A percentile compares a stretch with the other conserved stretches of the same genome.
phyloP scores from a whole-genome alignment of 805 yeast genomes.

The Pichia cabralensis region DNA sequence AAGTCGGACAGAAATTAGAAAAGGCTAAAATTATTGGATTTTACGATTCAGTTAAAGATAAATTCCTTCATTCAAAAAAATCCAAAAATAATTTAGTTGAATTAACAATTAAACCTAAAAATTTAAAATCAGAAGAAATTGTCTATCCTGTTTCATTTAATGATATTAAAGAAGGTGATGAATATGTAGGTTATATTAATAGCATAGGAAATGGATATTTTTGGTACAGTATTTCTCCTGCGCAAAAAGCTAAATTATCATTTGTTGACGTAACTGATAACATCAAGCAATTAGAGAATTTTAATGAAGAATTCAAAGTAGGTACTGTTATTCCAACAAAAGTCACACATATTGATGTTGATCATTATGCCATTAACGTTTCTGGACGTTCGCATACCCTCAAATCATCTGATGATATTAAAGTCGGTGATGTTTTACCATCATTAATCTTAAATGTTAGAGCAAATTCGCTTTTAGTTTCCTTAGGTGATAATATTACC shows the following conservation, averaged over 20 bases:
- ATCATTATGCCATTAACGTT: constrained; percentile 29
- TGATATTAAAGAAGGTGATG: constrained; percentile 39
- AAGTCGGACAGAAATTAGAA: constrained; percentile 44
- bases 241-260: constrained; percentile 55
- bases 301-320: constrained; percentile 53
- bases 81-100: constrained; percentile 53
- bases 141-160: constrained; percentile 25
- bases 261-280: constrained; percentile 54
- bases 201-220: constrained; percentile 48
- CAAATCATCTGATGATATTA: constrained; percentile 36
- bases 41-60: constrained; percentile 62
- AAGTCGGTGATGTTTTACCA: constrained; percentile 46
- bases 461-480: constrained; percentile 55
- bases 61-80: constrained; percentile 49
- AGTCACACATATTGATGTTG: constrained; percentile 44
- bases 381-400: constrained; percentile 38
- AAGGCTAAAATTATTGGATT: constrained; percentile 64
- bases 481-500: constrained; percentile 50
- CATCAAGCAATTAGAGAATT: constrained; percentile 33
- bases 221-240: constrained; percentile 65
- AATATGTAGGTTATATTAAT: constrained; percentile 53
- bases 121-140: constrained; percentile 30
- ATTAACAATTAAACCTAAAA: constrained; percentile 30
- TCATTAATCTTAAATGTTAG: constrained; percentile 52
- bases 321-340: constrained; percentile 60